Evolutionary conservation across 768 basidiomycete genomes (phyloP), one percentile per base, ranked within the genome.

Genomic region (Glaciozyma martinii): DNA sequence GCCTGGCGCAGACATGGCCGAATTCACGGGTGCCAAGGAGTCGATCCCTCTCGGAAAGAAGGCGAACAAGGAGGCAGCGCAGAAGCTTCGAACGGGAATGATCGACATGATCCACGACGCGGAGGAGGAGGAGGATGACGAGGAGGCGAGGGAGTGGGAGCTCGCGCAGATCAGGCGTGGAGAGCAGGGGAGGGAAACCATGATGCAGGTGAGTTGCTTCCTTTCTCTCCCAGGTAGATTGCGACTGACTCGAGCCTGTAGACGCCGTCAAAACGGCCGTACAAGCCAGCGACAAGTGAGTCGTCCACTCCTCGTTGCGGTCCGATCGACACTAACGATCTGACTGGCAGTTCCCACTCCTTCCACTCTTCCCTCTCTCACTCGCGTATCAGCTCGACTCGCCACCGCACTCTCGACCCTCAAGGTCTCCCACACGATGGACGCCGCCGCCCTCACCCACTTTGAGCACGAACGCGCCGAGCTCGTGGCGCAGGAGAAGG

Each of bases 61-160:
- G 13, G 77, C 76, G 13, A 78, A 77, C 37, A 74, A 71, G 56
- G 72, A 70, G 18, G 77, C 77, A 13, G 77, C 77, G 3, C 60
- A 74, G 40, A 65, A 74, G 46, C 42, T 76, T 43, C 71, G 72
- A 56, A 74, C 68, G 5, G 79, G 77, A 40, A 78, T 79, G 54
- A 57, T 72, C 8, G 78, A 79, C 54, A 63, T 79, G 66, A 79
- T 79, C n/a, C 78, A 77, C 21, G 78, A 78, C 23, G 63, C 74
- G n/a, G 76, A 76, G 46, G 78, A 77, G 9, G 78, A 77, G 25
- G 75, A 72, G 25, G 77, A 76, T 1, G 76, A 77, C 12, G 75
- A 76, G 23, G 76, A 76, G 30, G 56, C 59, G 63, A 43, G 42
- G 18, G 55, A 59, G 49, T 66, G 69, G 54, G 76, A 76, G 42